Evolutionary conservation across 495 filamentous ascomycete species (phyloP).

Genomic region (Hypoxylon lenormandii): DNA sequence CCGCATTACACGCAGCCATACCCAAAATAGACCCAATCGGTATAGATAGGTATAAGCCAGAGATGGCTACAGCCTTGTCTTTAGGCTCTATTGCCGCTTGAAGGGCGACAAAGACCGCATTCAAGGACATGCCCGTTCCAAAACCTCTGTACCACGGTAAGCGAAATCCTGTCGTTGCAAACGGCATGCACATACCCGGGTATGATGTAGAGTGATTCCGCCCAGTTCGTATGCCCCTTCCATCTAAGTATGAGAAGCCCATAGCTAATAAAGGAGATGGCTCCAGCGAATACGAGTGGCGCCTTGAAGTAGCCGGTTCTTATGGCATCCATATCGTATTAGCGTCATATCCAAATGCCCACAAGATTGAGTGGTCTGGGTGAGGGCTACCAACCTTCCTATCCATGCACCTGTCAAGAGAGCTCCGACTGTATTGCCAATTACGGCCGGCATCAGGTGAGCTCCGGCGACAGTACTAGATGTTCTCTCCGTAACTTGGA

Average conservation of each 20-base stretch:
- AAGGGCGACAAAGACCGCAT: constrained; percentile 68
- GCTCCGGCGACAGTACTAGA: constrained; percentile 69
- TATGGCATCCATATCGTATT: constrained; percentile 4
- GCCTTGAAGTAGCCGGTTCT: constrained; percentile 71
- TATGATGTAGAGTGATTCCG: constrained; percentile 73
- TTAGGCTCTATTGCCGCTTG: constrained; percentile 63
- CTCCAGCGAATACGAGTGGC: constrained; percentile 64
- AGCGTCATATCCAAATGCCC: neutral
- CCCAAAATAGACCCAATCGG: constrained; percentile 67
- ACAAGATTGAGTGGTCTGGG: neutral
- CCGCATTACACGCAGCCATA: constrained; percentile 63
- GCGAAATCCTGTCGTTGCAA: neutral
- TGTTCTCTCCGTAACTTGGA: constrained; percentile 69
- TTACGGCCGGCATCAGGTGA: constrained; percentile 73
- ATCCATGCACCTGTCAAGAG: constrained; percentile 70
- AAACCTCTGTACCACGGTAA: constrained; percentile 53
- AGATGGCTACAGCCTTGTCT: constrained; percentile 68
- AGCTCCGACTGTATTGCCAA: constrained; percentile 74
- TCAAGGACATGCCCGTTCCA: constrained; percentile 66
- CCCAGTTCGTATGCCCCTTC: constrained; percentile 70
- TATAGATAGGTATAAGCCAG: constrained; percentile 64
- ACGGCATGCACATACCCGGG: constrained; percentile 54
- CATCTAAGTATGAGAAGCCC: constrained; percentile 68
- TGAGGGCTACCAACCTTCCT: constrained; percentile 48
- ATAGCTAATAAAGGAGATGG: constrained; percentile 65